Evolutionary conservation across 2,329 filamentous ascomycete genomes (phyloP), one percentile per base, ranked within the genome.

Genomic region (Phyllachora maydis): DNA sequence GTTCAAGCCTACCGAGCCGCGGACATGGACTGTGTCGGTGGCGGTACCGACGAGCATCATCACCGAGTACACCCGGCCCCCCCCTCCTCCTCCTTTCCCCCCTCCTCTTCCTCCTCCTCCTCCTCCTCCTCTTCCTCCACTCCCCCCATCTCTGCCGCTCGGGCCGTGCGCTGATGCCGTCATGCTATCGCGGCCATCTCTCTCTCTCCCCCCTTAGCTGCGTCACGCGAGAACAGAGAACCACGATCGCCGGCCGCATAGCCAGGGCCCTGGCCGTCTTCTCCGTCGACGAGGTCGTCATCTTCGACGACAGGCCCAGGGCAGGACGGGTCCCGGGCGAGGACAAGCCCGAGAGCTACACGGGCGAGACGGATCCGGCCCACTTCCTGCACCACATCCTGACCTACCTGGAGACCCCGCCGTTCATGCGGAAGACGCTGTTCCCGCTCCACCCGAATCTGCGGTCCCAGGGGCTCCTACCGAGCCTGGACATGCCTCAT

Each of bases 241-340:
- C 73, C 17, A 59, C 62, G 22, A 56, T 76, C 22, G 73, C 71
- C 2, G 76, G 74, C 6, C 70, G 74, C 32, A 70, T 91, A 25
- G 79, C 79, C 5, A 75, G 81, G 25, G 77, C 78, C 16, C 61
- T 81, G 24, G 74, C 77, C 30, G 72, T 90, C 31, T 90, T 88
- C 49, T 73, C 66, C 38, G 62, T 91, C 34, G 81, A 91, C 41
- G 81, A 91, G 48, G 59, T 90, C 15, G 59, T 91, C 23, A 53
- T 91, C 26, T 91, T 76, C 44, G 69, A 85, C 39, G 81, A 90
- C 46, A 57, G 56, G 17, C 57, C 58, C 3, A 23, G 36, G 5
- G 47, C 55, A 9, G 38, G 52, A 16, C 57, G 59, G 16, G 49
- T 54, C 15, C 43, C 45, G 11, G 47, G 47, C 26, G 52, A 60